Conservation (phyloP, 192 early-diverging fungal species). For the Backusella mclennaniae region DNA sequence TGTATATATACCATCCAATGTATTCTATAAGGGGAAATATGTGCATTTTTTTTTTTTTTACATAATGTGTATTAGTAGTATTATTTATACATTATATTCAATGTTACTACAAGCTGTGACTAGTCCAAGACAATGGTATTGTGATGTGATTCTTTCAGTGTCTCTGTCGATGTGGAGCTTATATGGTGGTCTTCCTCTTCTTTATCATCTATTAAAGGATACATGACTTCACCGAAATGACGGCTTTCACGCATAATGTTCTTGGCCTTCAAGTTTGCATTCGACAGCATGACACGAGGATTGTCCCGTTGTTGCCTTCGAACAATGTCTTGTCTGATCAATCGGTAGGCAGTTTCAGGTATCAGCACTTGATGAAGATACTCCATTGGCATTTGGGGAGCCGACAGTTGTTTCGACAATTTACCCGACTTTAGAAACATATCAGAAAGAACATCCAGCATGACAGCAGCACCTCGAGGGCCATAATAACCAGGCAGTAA, state of each 20-base stretch:
- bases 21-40: too few species aligned
- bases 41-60: too few species aligned
- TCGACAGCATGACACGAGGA: neutral
- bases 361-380: constrained; percentile 54
- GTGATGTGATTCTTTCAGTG: too few species aligned
- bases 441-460: constrained; percentile 30
- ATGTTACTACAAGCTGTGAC: neutral
- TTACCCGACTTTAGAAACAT: constrained; percentile 37
- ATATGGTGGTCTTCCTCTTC: neutral
- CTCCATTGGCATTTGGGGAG: constrained; percentile 48
- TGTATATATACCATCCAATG: neutral
- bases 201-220: neutral
- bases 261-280: constrained; percentile 5
- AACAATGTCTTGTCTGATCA: constrained; percentile 45
- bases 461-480: constrained; percentile 39
- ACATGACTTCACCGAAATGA: constrained; percentile 13
- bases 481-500: constrained; percentile 58
- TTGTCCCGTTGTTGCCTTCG: neutral
- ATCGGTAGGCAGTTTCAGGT: constrained; percentile 45
- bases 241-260: constrained; percentile 18
- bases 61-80: too few species aligned
- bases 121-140: neutral
- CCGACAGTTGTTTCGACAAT: constrained; percentile 27
- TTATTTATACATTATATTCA: too few species aligned
- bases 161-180: neutral